Conservation (phyloP, 495 filamentous ascomycete species). For the Rhizodiscina lignyota region DNA sequence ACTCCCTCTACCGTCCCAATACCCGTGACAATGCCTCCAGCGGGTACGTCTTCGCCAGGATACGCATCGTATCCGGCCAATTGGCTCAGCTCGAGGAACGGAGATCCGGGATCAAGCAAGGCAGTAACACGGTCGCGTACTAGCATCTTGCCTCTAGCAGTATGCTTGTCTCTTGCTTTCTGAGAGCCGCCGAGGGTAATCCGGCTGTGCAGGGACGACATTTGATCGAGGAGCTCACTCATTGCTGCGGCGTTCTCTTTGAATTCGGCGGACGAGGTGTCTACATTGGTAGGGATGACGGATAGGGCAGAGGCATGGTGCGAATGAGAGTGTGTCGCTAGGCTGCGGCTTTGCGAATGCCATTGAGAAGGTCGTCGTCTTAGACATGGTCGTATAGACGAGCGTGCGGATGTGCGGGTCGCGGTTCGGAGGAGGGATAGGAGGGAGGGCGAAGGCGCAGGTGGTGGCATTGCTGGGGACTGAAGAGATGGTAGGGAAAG, state of each 20-base stretch:
- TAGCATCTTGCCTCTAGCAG: conserved; percentile 83
- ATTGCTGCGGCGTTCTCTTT: conserved; percentile 68
- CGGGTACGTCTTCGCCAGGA: conserved; percentile 66
- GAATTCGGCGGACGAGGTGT: conserved; percentile 62
- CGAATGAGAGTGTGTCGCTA: conserved; percentile 27
- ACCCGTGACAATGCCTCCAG: conserved; percentile 85
- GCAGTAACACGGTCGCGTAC: conserved; percentile 78
- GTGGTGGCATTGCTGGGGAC: too few relatives aligned
- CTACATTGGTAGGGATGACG: conserved; percentile 55
- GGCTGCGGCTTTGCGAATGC: conserved; percentile 7
- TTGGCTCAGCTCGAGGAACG: conserved; percentile 80
- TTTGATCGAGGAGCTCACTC: conserved; percentile 45
- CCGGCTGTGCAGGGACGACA: conserved; percentile 51
- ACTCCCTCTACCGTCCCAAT: conserved; percentile 84
- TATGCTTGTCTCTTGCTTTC: conserved; percentile 80
- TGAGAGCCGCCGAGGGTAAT: conserved; percentile 61
- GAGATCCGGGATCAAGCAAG: conserved; percentile 73
- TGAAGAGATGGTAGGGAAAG: too few relatives aligned
- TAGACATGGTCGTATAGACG: too few relatives aligned
- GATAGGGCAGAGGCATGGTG: conserved; percentile 51
- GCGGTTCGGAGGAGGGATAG: too few relatives aligned
- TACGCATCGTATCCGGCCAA: conserved; percentile 81
- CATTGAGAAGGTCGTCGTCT: conserved; percentile 3
- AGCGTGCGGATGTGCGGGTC: too few relatives aligned
- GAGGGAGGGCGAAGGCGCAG: too few relatives aligned